These are phyloP conservation scores for Trifolium dubium DNA, from an alignment of 306 rosid species.

Conservation along the genomic window DNA sequence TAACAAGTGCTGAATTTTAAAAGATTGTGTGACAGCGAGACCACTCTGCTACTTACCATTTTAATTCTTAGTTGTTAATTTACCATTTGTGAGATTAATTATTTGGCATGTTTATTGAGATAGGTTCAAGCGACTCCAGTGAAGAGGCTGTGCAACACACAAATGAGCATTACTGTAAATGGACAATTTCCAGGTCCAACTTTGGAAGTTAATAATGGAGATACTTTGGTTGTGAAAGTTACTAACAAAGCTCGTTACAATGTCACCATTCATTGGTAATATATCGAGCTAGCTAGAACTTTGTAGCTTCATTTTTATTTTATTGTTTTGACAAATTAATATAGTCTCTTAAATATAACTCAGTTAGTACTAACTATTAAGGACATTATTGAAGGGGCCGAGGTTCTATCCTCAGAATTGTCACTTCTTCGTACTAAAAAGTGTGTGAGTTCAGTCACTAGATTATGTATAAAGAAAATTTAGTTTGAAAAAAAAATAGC, in stretches of 20 bases:
- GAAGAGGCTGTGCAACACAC: conserved; percentile 99
- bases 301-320: not conserved
- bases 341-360: no score
- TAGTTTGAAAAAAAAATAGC: no score
- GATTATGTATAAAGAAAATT: no score
- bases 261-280: conserved; percentile 87
- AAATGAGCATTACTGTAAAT: conserved; percentile 77
- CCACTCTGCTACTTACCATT: no score
- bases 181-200: conserved; percentile 95
- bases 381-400: no score
- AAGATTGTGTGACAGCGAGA: not conserved
- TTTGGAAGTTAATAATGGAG: conserved; percentile 80
- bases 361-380: no score
- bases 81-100: not conserved
- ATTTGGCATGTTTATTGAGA: not conserved
- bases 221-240: conserved; percentile 78
- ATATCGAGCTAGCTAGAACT: not conserved
- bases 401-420: no score
- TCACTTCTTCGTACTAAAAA: no score
- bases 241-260: conserved; percentile 87
- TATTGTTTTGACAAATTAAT: not conserved
- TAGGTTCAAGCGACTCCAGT: conserved; percentile 89
- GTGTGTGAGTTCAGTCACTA: no score
- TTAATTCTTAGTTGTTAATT: not conserved
- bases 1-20: not conserved